Evolutionary conservation across 2,329 filamentous ascomycete species (phyloP).

Genomic region (Pseudopithomyces chartarum): DNA sequence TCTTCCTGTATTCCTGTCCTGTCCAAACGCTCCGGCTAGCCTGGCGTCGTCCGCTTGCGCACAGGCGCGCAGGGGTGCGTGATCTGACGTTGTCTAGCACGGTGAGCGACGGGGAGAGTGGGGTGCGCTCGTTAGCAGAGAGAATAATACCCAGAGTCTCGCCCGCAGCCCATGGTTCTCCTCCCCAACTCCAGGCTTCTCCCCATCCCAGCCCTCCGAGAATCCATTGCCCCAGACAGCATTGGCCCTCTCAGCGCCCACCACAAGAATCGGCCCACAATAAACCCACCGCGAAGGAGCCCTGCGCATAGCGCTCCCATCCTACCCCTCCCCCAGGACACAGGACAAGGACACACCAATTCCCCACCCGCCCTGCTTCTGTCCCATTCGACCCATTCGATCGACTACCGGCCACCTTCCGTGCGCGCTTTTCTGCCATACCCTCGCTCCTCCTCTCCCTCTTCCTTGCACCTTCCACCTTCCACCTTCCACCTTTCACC

Average conservation of each 20-base stretch:
- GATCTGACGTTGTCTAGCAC: constrained; percentile 1
- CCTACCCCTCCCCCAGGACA: background rate
- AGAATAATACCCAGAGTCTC: constrained; percentile 3
- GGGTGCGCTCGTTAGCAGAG: background rate
- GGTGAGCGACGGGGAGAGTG: constrained; percentile 1
- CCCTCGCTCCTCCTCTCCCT: background rate
- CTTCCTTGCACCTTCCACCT: background rate
- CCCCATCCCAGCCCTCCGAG: background rate
- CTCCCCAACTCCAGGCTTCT: background rate
- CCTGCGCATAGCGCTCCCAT: too few relatives aligned
- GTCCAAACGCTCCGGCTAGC: background rate
- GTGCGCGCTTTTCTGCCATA: background rate
- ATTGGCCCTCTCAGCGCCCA: too few relatives aligned
- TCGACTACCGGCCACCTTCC: background rate
- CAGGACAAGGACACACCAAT: too few relatives aligned
- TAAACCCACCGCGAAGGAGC: too few relatives aligned
- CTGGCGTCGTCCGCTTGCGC: background rate
- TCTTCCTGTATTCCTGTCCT: background rate
- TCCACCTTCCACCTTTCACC: background rate
- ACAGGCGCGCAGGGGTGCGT: background rate
- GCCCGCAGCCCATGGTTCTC: background rate
- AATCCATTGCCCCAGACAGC: background rate
- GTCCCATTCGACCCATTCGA: background rate
- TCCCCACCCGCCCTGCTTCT: too few relatives aligned
- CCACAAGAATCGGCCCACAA: too few relatives aligned